Conservation (phyloP, 1,284 basidiomycete species). For the Ceratobasidium sp. region DNA sequence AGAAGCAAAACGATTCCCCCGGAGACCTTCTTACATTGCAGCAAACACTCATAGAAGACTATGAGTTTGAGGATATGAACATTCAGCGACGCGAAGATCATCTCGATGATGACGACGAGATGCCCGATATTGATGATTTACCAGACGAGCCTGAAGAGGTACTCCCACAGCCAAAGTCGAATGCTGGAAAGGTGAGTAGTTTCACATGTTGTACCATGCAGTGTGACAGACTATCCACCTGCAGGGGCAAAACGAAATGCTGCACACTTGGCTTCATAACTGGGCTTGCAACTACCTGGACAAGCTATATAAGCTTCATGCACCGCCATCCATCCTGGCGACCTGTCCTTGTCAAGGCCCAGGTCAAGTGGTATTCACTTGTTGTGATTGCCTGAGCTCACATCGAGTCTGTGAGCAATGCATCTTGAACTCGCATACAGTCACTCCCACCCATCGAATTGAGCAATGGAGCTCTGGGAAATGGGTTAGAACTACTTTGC, state of each 20-base stretch:
- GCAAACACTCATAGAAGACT: too few species aligned
- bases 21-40: too few species aligned
- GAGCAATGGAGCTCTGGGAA: not conserved
- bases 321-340: not conserved
- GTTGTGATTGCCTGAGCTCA: not conserved
- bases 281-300: not conserved
- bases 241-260: slow-evolving; percentile 19
- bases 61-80: too few species aligned
- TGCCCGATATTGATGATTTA: too few species aligned
- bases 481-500: not conserved
- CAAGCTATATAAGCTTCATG: not conserved
- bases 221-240: too few species aligned
- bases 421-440: too few species aligned
- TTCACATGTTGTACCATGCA: not conserved
- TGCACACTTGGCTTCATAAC: not conserved
- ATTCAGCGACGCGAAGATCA: too few species aligned
- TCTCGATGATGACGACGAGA: too few species aligned
- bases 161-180: not conserved
- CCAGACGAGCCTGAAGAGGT: not conserved
- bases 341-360: not conserved
- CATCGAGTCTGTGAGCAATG: not conserved
- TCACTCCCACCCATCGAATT: not conserved
- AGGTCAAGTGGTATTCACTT: not conserved
- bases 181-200: not conserved
- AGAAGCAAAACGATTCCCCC: too few species aligned